Percentiles rank a stretch among this genome's conserved stretches.
Evolutionary conservation across 2,329 filamentous ascomycete species (phyloP).

Genomic region (Alternaria rosae): DNA sequence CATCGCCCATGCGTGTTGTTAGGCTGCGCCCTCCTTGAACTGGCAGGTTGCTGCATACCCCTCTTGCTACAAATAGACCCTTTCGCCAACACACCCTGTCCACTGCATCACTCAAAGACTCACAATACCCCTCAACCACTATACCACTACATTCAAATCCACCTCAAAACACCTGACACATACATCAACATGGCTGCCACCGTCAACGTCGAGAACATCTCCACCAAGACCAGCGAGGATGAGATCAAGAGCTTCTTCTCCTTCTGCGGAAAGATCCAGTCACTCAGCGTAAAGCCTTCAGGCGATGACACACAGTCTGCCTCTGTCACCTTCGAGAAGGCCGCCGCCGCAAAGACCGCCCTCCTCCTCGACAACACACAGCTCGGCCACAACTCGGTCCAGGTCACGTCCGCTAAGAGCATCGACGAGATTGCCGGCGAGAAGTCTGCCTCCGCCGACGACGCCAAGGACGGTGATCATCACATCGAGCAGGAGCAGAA

Average conservation of each 20-base stretch:
- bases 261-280: slow-evolving; percentile 91
- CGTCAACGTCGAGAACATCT: slow-evolving; percentile 91
- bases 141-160: neutral
- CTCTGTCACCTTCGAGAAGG: slow-evolving; percentile 95
- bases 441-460: slow-evolving; percentile 63
- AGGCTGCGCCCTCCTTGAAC: slow-evolving; percentile 24
- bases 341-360: slow-evolving; percentile 94
- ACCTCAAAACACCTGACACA: neutral
- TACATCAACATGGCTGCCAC: slow-evolving; percentile 63
- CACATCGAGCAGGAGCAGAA: slow-evolving; percentile 95
- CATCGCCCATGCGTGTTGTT: slow-evolving; percentile 19
- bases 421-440: slow-evolving; percentile 69
- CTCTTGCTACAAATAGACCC: slow-evolving; percentile 22
- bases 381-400: slow-evolving; percentile 76
- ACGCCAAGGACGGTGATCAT: slow-evolving; percentile 62
- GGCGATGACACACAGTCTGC: slow-evolving; percentile 76
- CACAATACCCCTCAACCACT: neutral
- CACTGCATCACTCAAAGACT: neutral
- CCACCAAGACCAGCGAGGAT: slow-evolving; percentile 80
- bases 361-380: slow-evolving; percentile 97
- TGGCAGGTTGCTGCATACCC: slow-evolving; percentile 16
- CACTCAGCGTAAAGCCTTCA: slow-evolving; percentile 75
- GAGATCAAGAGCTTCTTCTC: slow-evolving; percentile 97
- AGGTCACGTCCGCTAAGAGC: slow-evolving; percentile 76
- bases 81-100: slow-evolving; percentile 8